Percentiles rank a stretch among this genome's conserved stretches.
Conservation (phyloP, 78 protist species). For the Monocercomonoides exilis region DNA sequence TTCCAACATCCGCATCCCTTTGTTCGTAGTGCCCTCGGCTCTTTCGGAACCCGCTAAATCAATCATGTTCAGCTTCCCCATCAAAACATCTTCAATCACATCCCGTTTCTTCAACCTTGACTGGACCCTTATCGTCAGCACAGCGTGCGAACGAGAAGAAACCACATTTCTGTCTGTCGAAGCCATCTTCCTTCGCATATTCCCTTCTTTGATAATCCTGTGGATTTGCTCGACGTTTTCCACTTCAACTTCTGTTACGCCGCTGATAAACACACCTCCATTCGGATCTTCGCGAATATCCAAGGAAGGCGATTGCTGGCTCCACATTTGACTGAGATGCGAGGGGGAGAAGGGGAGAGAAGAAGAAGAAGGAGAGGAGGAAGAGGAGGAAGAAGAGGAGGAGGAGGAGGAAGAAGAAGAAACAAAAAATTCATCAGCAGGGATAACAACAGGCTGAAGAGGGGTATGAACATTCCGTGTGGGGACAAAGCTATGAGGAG, state of each 20-base stretch:
- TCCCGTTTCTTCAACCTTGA: neutral
- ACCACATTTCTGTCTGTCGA: slow-evolving; percentile 14
- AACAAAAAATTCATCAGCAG: no score
- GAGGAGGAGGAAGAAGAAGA: no score
- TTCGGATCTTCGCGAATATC: slow-evolving; percentile 36
- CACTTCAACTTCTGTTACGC: neutral
- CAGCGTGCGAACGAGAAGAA: slow-evolving; percentile 42
- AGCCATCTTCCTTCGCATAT: slow-evolving; percentile 5
- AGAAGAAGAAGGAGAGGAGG: no score
- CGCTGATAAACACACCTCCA: slow-evolving; percentile 25
- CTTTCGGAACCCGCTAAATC: slow-evolving; percentile 43
- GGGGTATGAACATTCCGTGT: neutral
- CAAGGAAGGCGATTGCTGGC: neutral
- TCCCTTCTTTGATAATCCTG: slow-evolving; percentile 16
- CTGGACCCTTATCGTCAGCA: slow-evolving; percentile 13
- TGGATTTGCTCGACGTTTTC: neutral
- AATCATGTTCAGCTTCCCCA: slow-evolving; percentile 36
- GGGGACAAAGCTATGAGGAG: neutral
- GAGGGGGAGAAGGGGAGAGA: no score
- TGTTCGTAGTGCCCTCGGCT: neutral
- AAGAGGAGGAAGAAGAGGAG: no score
- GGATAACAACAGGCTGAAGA: neutral
- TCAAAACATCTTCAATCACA: neutral
- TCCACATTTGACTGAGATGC: neutral
- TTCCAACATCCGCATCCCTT: slow-evolving; percentile 27